A percentile compares a stretch with the other conserved stretches of the same genome.
Evolutionary conservation across 495 filamentous ascomycete species (phyloP).

Genomic region (Durotheca rogersii): DNA sequence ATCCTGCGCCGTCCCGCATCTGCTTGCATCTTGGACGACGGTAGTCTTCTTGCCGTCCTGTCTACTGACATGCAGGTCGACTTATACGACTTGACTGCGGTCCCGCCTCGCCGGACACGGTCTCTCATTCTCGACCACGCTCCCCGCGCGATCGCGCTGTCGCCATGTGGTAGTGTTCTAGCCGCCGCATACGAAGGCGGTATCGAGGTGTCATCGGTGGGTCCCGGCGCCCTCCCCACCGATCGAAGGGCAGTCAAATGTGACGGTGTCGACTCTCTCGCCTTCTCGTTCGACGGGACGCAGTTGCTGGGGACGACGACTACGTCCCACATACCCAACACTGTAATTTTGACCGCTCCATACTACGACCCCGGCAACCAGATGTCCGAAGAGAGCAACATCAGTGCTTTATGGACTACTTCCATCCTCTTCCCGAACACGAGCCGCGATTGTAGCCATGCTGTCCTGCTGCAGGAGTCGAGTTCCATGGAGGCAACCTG

Average conservation of each 20-base stretch:
- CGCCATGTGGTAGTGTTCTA: slow-evolving; percentile 76
- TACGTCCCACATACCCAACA: slow-evolving; percentile 61
- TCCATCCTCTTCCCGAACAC: slow-evolving; percentile 84
- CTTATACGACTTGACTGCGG: slow-evolving; percentile 66
- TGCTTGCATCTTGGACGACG: slow-evolving; percentile 78
- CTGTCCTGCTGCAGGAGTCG: slow-evolving; percentile 66
- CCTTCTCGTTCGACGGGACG: slow-evolving; percentile 80
- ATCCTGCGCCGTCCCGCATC: slow-evolving; percentile 74
- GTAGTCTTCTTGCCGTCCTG: slow-evolving; percentile 72
- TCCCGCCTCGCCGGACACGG: slow-evolving; percentile 64
- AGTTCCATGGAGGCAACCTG: slow-evolving; percentile 72
- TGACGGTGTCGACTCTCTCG: slow-evolving; percentile 70
- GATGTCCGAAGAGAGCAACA: slow-evolving; percentile 58
- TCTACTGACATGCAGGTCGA: slow-evolving; percentile 80
- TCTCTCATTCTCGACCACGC: slow-evolving; percentile 73
- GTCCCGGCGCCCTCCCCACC: slow-evolving; percentile 59
- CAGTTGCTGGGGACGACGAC: slow-evolving; percentile 81
- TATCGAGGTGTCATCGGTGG: slow-evolving; percentile 81
- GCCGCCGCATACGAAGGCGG: slow-evolving; percentile 85
- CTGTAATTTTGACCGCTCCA: slow-evolving; percentile 77
- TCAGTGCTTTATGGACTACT: slow-evolving; percentile 83
- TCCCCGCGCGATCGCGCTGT: slow-evolving; percentile 75
- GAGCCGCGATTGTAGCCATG: slow-evolving; percentile 73
- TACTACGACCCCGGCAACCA: slow-evolving; percentile 65
- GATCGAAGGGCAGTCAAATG: slow-evolving; percentile 81